These are phyloP conservation scores for Circinella minor DNA, from an alignment of 371 early-diverging fungal genomes.

Conservation along the genomic window DNA sequence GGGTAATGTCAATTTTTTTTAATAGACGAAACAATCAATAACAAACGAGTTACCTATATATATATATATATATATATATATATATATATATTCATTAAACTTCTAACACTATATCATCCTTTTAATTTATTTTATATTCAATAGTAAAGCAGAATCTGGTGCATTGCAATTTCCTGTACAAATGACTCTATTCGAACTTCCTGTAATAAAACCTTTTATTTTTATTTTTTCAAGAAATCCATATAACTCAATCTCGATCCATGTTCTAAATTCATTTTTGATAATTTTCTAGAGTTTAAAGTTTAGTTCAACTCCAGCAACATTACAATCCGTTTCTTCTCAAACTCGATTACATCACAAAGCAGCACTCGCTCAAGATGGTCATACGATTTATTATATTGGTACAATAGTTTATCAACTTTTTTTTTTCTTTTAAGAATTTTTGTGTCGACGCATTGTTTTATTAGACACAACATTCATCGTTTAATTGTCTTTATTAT, in stretches of 20 bases:
- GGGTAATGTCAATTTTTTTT: background rate
- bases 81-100: too few species aligned
- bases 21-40: background rate
- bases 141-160: background rate
- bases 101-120: too few species aligned
- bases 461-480: too few species aligned
- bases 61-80: too few species aligned
- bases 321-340: background rate
- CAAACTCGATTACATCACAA: slow-evolving; percentile 4
- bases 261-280: background rate
- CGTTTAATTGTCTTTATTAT: too few species aligned
- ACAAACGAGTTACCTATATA: too few species aligned
- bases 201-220: background rate
- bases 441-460: too few species aligned
- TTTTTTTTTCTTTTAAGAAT: too few species aligned
- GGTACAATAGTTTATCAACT: too few species aligned
- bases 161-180: slow-evolving; percentile 1
- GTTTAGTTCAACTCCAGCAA: background rate
- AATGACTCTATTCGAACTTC: background rate
- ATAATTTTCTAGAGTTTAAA: background rate
- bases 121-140: background rate
- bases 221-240: background rate
- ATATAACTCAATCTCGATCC: background rate
- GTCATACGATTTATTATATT: background rate
- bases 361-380: background rate